Evolutionary conservation across 805 yeast species (phyloP), one percentile per base, ranked within the genome.

Genomic region (Sugiyamaella americana): DNA sequence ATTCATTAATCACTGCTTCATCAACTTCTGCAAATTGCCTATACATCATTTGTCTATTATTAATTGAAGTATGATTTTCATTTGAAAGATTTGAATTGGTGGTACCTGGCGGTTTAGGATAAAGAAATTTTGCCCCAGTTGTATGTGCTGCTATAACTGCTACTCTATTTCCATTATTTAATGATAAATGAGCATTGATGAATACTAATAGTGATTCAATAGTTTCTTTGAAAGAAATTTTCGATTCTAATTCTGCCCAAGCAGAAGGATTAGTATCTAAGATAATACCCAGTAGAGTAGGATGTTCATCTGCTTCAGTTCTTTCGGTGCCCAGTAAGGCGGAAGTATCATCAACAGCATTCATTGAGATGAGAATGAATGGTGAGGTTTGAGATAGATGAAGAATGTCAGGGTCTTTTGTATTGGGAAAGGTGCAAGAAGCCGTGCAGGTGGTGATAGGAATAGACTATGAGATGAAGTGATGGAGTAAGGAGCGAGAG

Each of bases 101-200:
- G 5, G 37, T 16, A 10, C 20, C n/a, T 26, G 35, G 43, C 18
- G 45, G 21, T 45, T 24, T 39, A 8, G 98, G 98, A 58, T 80
- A 87, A 19, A 91, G 60, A 54, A 84, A 77, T 53, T 70, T 68
- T 0, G 94, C 80, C 0, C 91, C 87, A 11, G 68, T 65, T 1
- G 87, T 76, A 53, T 87, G 84, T 18, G 87, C 82, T 1, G 87
- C 84, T 35, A 89, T 76, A 13, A 91, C 77, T 2, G 93, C 84
- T 6, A 91, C 94, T 58, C 78, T 78, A 62, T 93, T 93, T 32
- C 88, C 79, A 55, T 84, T 85, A 63, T 86, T 86, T 43, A 87
- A 71, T 0, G 98, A 82, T 40, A 93, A 62, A 63, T 93, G 98
- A 1, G 95, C 88, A 63, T 93, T 93, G 43, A 89, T 63, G 58